Percentiles rank a stretch among this genome's conserved stretches.
These are phyloP conservation scores for Cladosporium sp. DNA, from an alignment of 2,329 filamentous ascomycete genomes.

Conservation along the genomic window DNA sequence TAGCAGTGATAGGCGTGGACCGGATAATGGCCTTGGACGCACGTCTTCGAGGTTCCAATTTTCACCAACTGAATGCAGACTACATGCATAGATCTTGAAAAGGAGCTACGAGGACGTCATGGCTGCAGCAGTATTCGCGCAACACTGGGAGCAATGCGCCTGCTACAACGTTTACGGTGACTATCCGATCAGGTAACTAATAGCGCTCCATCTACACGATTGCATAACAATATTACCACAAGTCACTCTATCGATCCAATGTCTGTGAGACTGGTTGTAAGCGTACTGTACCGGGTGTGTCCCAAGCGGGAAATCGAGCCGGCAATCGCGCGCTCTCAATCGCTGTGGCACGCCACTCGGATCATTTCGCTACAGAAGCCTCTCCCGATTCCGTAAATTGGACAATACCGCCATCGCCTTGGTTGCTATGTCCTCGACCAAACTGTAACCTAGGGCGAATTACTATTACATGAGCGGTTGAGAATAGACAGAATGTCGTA, in stretches of 20 bases:
- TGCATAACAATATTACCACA: background rate
- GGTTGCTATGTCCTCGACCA: background rate
- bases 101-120: background rate
- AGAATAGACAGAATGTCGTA: background rate
- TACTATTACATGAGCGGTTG: background rate
- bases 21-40: background rate
- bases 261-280: background rate
- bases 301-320: constrained; percentile 6
- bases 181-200: background rate
- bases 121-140: background rate
- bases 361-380: constrained; percentile 7
- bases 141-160: background rate
- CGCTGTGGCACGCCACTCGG: background rate
- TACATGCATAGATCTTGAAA: background rate
- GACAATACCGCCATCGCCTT: background rate
- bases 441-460: background rate
- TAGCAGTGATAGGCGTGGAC: background rate
- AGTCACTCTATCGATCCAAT: background rate
- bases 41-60: background rate
- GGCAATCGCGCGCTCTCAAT: background rate
- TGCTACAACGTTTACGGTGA: background rate
- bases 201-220: background rate
- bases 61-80: background rate
- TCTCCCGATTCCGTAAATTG: background rate
- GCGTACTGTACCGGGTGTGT: background rate